Evolutionary conservation across 768 basidiomycete genomes (phyloP), one percentile per base, ranked within the genome.

Genomic region (Termitomyces sp.): DNA sequence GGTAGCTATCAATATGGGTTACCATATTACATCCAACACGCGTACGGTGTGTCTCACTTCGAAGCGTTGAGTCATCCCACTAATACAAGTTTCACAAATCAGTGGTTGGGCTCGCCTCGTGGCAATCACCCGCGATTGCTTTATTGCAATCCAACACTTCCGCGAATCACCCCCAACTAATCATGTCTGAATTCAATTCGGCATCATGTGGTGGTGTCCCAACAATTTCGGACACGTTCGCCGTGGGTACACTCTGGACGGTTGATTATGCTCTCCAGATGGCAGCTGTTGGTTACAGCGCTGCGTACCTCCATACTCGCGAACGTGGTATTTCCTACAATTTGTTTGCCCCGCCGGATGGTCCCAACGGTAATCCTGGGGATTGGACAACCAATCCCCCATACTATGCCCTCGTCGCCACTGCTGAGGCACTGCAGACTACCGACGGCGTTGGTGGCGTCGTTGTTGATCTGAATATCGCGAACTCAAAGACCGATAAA

Each of bases 161-260:
- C n/a, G 60, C 60, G 6, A 65, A 55, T 53, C 66, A 63, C 48
- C 75, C 72, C 57, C 67, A 73, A 55, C 64, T 82, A 33, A 70
- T 82, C 57, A 80, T 82, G 77, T 78, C 77, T 37, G 82, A 84
- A 65, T 83, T 82, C 62, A 84, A 82, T 67, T 76, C 76, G 5
- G 79, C 77, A 4, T 78, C 80, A 9, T 83, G 82, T 63, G 82
- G 82, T 18, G 82, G 82, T n/a, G 65, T 79, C 22, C 75, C 77
- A 3, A 71, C 70, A 12, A 71, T 83, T 46, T 82, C 81, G 2
- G 72, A 82, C 61, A 81, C 78, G 3, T 83, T 82, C 59, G 82
- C 71, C 13, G 80, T 78, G 8, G 78, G 77, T 6, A 72, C 80
- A 1, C 65, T 84, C 16, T 84, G 82, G 82, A 76, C 77, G 1